Evolutionary conservation across 306 rosid genomes (phyloP).

Genomic region (Myrica gale): DNA sequence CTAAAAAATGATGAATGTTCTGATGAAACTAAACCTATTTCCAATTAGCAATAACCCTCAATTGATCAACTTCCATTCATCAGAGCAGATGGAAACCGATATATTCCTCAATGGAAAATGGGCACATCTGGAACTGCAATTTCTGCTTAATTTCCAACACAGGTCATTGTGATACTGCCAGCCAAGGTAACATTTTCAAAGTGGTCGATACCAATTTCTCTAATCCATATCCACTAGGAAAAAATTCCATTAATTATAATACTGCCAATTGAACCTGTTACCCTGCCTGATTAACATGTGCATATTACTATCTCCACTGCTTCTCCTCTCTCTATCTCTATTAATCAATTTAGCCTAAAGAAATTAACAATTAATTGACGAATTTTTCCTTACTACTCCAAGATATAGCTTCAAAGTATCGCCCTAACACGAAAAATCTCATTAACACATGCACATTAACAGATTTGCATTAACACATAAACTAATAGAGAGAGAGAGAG

Average conservation of each 20-base stretch:
- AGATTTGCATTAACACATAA: too few species aligned
- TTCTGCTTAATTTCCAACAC: not conserved
- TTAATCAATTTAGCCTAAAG: too few species aligned
- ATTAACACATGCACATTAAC: too few species aligned
- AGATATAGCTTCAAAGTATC: too few species aligned
- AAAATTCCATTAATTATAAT: not conserved
- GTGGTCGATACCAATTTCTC: not conserved
- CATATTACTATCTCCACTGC: not conserved
- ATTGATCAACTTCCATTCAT: not conserved
- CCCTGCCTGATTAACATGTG: not conserved
- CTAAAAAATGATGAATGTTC: not conserved
- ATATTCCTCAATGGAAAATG: not conserved
- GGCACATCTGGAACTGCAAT: not conserved
- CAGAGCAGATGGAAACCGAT: not conserved
- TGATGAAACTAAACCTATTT: not conserved
- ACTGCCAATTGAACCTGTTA: not conserved
- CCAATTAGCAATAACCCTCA: not conserved
- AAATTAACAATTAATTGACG: too few species aligned
- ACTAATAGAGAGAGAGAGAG: too few species aligned
- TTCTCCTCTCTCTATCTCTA: too few species aligned
- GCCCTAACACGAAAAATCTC: too few species aligned
- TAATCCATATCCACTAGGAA: not conserved
- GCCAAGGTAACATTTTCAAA: not conserved
- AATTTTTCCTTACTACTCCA: too few species aligned
- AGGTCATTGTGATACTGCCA: not conserved